A percentile compares a stretch with the other conserved stretches of the same genome.
These are phyloP conservation scores for Mycena polygramma DNA, from an alignment of 768 basidiomycete species.

Conservation along the genomic window DNA sequence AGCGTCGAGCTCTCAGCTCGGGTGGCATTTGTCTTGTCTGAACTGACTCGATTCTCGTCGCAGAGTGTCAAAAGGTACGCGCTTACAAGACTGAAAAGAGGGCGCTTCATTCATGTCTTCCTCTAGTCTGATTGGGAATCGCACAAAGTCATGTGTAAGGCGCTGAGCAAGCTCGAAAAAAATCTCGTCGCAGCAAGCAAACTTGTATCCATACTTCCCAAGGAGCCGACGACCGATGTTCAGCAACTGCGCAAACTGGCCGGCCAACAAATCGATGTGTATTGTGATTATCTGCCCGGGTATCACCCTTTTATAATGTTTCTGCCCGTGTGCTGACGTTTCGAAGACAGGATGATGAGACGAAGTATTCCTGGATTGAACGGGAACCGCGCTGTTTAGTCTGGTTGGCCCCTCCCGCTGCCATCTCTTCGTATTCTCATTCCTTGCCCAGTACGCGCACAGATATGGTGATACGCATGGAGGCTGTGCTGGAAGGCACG, in stretches of 20 bases:
- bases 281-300: conserved; percentile 12
- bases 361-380: conserved; percentile 23
- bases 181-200: conserved; percentile 10
- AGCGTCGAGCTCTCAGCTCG: conserved; percentile 19
- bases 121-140: conserved; percentile 20
- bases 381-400: conserved; percentile 19
- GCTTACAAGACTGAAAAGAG: conserved; percentile 26
- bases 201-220: conserved; percentile 27
- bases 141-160: conserved; percentile 27
- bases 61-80: conserved; percentile 26
- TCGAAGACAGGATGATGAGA: conserved; percentile 25
- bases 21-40: conserved; percentile 21
- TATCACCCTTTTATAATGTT: conserved; percentile 20
- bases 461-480: conserved; percentile 22
- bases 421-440: conserved; percentile 25
- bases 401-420: conserved; percentile 24
- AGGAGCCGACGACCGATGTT: conserved; percentile 22
- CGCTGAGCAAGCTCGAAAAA: conserved; percentile 25
- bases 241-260: conserved; percentile 12
- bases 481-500: conserved; percentile 19
- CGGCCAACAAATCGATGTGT: neutral
- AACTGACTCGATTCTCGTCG: conserved; percentile 27
- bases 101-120: conserved; percentile 20
- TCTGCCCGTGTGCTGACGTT: conserved; percentile 23
- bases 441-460: conserved; percentile 16